Base-by-base conservation (phyloP, 2,329 filamentous ascomycete species). In the Leptographium procerum region DNA sequence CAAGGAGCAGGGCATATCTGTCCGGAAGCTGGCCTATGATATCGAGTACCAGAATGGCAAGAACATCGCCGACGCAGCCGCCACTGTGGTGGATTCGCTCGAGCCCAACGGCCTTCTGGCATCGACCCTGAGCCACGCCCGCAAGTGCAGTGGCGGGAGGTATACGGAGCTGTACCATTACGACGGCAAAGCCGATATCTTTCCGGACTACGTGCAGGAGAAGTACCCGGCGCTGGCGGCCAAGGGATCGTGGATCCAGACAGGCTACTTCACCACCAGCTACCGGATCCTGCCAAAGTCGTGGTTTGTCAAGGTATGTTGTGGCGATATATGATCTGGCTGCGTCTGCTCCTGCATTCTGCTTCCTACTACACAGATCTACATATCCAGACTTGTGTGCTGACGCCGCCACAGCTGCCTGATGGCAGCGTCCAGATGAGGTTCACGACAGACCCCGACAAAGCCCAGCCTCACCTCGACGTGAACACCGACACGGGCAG, bases 21-120 rank as follows among this genome's bases (percentile, higher is more conserved):
- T 72, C 61, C 70, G 75, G 13, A 66, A 66, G 57, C 75, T 72
- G 60, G 75, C 75, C 0, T 79, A 77, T 60, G 70, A 79, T 0
- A 67, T 75, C 2, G 81, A 84, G 67, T 65, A 73, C 9, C 69
- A 69, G 16, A 76, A 82, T 57, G 79, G 80, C 0, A 75, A 72
- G 61, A 84, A 83, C 60, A 78, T 84, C 33, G 77, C 73, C 3
- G 75, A 81, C 61, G 80, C 79, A 0, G 80, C 79, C 0, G 76
- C 77, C 1, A 63, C 67, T 0, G 70, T 69, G 84, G 66, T 87
- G 83, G 52, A 77, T 70, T 54, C 82, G 76, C 65, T 83, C 58
- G 55, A 63, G 28, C 19, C 61, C 48, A 55, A 65, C 57, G 52
- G 63, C 0, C 77, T 81, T 59, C 66, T 81, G 6, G 77, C 71